A percentile compares a stretch with the other conserved stretches of the same genome.
phyloP scores from a whole-genome alignment of 2,329 filamentous ascomycete genomes.

The Uncinocarpus reesii region DNA sequence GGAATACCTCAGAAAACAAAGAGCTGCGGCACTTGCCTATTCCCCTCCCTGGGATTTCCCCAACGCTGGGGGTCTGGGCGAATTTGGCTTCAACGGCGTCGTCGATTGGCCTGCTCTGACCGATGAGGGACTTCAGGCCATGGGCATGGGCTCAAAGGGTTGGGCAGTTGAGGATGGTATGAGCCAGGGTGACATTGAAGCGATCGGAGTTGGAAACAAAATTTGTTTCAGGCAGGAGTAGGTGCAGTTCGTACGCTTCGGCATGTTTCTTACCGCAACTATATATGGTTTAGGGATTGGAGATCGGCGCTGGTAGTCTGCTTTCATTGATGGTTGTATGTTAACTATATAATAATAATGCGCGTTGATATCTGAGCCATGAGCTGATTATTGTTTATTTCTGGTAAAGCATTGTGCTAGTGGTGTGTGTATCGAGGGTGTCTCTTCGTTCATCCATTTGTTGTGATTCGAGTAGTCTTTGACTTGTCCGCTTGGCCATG shows the following conservation, averaged over 20 bases:
- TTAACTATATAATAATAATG: too few species aligned
- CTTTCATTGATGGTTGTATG: too few species aligned
- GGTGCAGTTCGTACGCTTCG: not conserved
- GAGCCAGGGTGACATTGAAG: constrained; percentile 42
- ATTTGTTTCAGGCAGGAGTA: constrained; percentile 37
- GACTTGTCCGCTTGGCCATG: too few species aligned
- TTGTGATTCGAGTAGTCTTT: too few species aligned
- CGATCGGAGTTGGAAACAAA: constrained; percentile 45
- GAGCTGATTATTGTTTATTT: too few species aligned
- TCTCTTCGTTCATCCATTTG: too few species aligned
- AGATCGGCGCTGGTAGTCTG: too few species aligned
- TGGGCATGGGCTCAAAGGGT: constrained; percentile 44
- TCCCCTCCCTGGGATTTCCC: constrained; percentile 61
- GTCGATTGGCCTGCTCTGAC: constrained; percentile 33
- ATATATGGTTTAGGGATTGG: too few species aligned
- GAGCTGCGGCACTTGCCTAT: constrained; percentile 59
- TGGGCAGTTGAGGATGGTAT: constrained; percentile 42
- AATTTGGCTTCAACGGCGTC: constrained; percentile 31
- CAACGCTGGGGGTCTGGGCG: constrained; percentile 41
- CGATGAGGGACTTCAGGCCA: constrained; percentile 43
- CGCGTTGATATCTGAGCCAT: too few species aligned
- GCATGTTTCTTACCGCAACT: too few species aligned
- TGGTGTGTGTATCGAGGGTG: too few species aligned
- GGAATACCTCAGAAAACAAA: constrained; percentile 58
- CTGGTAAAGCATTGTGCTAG: too few species aligned